These are phyloP conservation scores for Anisodus tanguticus DNA, from an alignment of 257 asterid species.

Conservation along the genomic window DNA sequence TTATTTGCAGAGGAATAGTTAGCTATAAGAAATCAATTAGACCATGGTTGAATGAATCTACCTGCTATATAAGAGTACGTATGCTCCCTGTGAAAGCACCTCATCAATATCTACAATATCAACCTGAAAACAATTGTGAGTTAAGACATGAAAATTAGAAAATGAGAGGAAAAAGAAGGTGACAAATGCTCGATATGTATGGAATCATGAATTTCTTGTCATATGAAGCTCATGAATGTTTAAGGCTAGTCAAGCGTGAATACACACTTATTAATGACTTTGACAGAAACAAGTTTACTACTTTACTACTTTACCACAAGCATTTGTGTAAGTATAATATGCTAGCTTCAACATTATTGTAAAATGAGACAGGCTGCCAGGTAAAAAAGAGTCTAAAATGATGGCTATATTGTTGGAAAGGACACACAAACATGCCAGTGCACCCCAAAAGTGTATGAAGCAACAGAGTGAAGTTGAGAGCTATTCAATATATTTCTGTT, in stretches of 20 bases:
- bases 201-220: slow-evolving; percentile 22
- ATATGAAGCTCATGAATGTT: neutral
- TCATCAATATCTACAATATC: slow-evolving; percentile 64
- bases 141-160: slow-evolving; percentile 17
- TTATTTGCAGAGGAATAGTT: neutral
- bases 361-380: neutral
- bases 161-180: neutral
- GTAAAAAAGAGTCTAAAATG: neutral
- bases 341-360: neutral
- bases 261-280: neutral
- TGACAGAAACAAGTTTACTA: neutral
- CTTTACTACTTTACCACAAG: neutral
- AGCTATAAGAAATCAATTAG: neutral
- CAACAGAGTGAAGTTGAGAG: neutral
- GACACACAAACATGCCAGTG: neutral
- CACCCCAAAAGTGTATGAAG: neutral
- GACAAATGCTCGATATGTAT: neutral
- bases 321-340: neutral
- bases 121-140: slow-evolving; percentile 55
- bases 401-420: neutral
- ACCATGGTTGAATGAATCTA: slow-evolving; percentile 38
- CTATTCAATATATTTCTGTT: neutral
- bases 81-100: slow-evolving; percentile 93
- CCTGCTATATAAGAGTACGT: slow-evolving; percentile 96
- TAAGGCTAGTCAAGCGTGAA: neutral